Evolutionary conservation across 257 asterid species (phyloP).

Genomic region (Marsdenia floribunda): DNA sequence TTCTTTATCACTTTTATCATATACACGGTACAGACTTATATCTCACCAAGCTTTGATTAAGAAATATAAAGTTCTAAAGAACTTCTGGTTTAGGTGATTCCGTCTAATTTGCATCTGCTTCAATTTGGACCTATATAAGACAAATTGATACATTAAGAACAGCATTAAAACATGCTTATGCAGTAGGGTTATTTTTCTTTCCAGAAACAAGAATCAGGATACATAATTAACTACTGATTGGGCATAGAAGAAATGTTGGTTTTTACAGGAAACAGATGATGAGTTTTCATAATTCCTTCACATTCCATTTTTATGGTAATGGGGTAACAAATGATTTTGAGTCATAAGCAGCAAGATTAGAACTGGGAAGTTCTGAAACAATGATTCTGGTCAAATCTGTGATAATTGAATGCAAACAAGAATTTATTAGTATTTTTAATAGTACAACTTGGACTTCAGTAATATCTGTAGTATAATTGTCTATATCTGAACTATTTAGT

Average conservation of each 20-base stretch:
- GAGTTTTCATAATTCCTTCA: not conserved
- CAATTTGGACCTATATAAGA: not conserved
- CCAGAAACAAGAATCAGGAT: not conserved
- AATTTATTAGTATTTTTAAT: not conserved
- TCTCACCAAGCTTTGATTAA: not conserved
- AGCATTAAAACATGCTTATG: not conserved
- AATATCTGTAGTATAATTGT: not conserved
- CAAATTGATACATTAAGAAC: not conserved
- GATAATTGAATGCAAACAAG: not conserved
- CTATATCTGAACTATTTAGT: constrained; percentile 2
- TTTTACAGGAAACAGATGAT: not conserved
- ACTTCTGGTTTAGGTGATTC: not conserved
- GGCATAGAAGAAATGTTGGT: not conserved
- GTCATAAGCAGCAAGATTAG: not conserved
- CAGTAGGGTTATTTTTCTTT: not conserved
- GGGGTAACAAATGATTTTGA: too few species aligned
- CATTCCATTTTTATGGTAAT: too few species aligned
- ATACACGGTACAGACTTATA: not conserved
- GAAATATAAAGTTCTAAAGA: too few species aligned
- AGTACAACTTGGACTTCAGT: not conserved
- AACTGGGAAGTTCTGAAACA: not conserved
- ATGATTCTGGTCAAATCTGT: not conserved
- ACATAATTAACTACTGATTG: not conserved
- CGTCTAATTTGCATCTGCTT: not conserved
- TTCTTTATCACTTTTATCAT: not conserved